These are phyloP conservation scores for Claviceps pazoutovae DNA, from an alignment of 2,329 filamentous ascomycete species.

Conservation along the genomic window DNA sequence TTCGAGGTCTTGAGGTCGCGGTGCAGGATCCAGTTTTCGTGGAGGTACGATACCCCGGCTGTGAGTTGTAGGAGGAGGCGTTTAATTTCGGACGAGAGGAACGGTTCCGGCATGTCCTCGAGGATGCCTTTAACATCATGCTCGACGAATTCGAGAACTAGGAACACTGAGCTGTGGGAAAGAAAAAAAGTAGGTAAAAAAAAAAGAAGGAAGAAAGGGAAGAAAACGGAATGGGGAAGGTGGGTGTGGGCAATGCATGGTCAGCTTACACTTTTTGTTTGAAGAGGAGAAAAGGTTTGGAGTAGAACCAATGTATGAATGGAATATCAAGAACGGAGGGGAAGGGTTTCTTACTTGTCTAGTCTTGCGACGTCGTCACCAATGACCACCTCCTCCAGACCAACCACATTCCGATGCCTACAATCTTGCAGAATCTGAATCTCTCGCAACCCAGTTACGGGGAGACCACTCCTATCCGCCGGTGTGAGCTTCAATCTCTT, in stretches of 20 bases:
- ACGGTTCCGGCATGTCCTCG: conserved; percentile 87
- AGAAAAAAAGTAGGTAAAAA: background rate
- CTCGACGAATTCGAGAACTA: conserved; percentile 95
- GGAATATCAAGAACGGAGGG: background rate
- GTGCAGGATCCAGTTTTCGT: conserved; percentile 81
- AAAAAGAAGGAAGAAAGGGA: background rate
- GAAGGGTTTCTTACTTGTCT: conserved; percentile 31
- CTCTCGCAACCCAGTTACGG: conserved; percentile 83
- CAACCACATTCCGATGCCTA: conserved; percentile 69
- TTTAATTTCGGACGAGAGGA: conserved; percentile 84
- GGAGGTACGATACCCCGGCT: conserved; percentile 70
- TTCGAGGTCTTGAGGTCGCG: conserved; percentile 91
- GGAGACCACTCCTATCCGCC: conserved; percentile 60
- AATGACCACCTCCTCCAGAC: conserved; percentile 70
- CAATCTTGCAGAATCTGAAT: conserved; percentile 82
- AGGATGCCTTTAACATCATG: conserved; percentile 91
- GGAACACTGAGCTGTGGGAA: conserved; percentile 51
- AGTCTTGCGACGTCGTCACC: conserved; percentile 44
- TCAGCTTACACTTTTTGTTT: background rate
- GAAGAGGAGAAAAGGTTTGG: background rate
- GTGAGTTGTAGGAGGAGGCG: conserved; percentile 74
- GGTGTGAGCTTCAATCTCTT: conserved; percentile 88
- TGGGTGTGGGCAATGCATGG: background rate
- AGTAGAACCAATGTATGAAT: background rate
- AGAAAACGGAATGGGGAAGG: background rate